Percentiles rank a stretch among this genome's conserved stretches.
These are phyloP conservation scores for Yarrowia sp. DNA, from an alignment of 805 yeast species.

Conservation along the genomic window DNA sequence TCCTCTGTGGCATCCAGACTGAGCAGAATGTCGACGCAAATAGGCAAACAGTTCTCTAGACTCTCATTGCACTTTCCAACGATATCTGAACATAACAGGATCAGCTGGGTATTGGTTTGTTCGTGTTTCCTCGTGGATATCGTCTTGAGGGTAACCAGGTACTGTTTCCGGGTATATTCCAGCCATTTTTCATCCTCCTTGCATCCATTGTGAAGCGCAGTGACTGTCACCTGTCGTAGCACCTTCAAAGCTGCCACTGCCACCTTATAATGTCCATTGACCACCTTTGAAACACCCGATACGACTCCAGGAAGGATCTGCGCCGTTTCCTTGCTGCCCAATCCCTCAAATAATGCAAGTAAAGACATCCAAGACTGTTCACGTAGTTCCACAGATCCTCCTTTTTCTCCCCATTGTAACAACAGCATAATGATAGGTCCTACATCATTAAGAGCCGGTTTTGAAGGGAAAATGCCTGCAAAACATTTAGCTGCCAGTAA, in stretches of 20 bases:
- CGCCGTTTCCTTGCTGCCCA: conserved; percentile 45
- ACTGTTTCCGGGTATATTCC: conserved; percentile 59
- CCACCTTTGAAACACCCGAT: conserved; percentile 46
- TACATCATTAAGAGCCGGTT: conserved; percentile 26
- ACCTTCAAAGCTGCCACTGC: conserved; percentile 41
- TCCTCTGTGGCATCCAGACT: conserved; percentile 33
- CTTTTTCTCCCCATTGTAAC: conserved; percentile 25
- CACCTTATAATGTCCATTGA: conserved; percentile 45
- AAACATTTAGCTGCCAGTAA: conserved; percentile 14
- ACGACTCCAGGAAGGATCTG: conserved; percentile 49
- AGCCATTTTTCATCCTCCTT: conserved; percentile 59
- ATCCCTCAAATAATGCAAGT: not conserved
- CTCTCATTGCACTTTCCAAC: conserved; percentile 26
- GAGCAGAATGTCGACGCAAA: conserved; percentile 17
- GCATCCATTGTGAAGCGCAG: conserved; percentile 44
- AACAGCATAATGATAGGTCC: conserved; percentile 15
- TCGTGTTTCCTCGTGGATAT: conserved; percentile 25
- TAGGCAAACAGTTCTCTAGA: conserved; percentile 9
- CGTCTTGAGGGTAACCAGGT: conserved; percentile 54
- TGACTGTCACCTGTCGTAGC: conserved; percentile 41
- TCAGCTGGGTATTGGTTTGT: conserved; percentile 37
- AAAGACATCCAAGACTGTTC: conserved; percentile 15
- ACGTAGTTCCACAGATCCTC: conserved; percentile 16
- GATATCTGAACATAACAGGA: conserved; percentile 35
- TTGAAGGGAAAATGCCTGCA: conserved; percentile 20